Percentiles rank a stretch among this genome's conserved stretches.
Evolutionary conservation across 495 filamentous ascomycete species (phyloP).

Genomic region (Cryomyces antarcticus): DNA sequence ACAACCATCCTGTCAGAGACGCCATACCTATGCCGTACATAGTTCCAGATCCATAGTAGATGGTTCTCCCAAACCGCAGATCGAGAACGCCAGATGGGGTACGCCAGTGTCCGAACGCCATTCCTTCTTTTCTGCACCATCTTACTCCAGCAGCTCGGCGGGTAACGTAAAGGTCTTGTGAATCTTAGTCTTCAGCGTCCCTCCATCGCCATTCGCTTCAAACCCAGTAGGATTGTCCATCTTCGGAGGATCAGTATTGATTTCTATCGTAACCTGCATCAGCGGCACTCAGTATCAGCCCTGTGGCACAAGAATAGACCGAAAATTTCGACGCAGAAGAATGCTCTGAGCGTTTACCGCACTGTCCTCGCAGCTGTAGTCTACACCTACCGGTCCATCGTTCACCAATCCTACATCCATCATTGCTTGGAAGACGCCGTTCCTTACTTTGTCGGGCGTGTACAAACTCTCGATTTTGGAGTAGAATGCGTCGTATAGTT

Average conservation of each 20-base stretch:
- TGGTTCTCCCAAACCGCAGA: no score
- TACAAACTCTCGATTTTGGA: constrained; percentile 56
- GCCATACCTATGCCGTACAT: no score
- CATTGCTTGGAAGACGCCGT: constrained; percentile 95
- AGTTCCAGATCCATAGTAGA: no score
- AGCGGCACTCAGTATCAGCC: not conserved
- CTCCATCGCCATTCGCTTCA: no score
- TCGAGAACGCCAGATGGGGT: no score
- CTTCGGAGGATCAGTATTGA: constrained; percentile 39
- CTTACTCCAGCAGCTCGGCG: not conserved
- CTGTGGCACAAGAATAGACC: not conserved
- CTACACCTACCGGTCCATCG: constrained; percentile 75
- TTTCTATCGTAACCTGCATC: constrained; percentile 43
- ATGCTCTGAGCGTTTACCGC: constrained; percentile 27
- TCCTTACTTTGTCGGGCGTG: constrained; percentile 56
- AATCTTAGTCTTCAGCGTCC: no score
- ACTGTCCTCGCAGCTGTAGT: constrained; percentile 42
- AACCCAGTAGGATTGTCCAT: constrained; percentile 15
- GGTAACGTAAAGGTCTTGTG: no score
- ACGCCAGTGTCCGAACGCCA: no score
- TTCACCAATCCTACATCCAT: constrained; percentile 93
- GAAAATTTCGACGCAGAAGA: constrained; percentile 1
- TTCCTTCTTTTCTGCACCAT: not conserved
- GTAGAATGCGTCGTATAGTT: constrained; percentile 67
- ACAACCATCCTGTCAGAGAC: no score